Conservation (phyloP, 73 alveolate genomes). For the Paramecium biaurelia region DNA sequence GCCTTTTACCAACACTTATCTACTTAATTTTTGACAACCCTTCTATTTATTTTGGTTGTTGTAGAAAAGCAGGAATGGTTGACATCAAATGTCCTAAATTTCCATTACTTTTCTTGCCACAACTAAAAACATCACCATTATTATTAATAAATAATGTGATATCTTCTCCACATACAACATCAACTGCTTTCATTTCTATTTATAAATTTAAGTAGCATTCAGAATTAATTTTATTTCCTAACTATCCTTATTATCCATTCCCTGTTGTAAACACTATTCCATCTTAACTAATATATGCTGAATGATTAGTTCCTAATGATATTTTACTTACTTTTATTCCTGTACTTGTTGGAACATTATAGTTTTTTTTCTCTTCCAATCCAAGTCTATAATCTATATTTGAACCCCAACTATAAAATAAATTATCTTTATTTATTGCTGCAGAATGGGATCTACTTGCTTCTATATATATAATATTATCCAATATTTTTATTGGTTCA, state of each 20-base stretch:
- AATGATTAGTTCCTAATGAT: slow-evolving; percentile 42
- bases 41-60: slow-evolving; percentile 32
- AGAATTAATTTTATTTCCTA: slow-evolving; percentile 6
- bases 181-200: slow-evolving; percentile 26
- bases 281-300: slow-evolving; percentile 20
- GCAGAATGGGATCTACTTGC: slow-evolving; percentile 83
- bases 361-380: slow-evolving; percentile 59
- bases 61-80: background rate
- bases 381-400: slow-evolving; percentile 77
- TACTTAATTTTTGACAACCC: background rate
- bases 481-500: slow-evolving; percentile 54
- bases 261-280: background rate
- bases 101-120: slow-evolving; percentile 59
- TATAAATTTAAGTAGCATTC: slow-evolving; percentile 11
- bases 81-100: slow-evolving; percentile 55
- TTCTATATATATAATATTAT: slow-evolving; percentile 57
- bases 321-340: background rate
- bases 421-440: slow-evolving; percentile 63
- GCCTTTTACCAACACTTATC: slow-evolving; percentile 80
- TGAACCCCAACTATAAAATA: slow-evolving; percentile 76
- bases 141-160: slow-evolving; percentile 12
- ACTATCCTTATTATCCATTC: background rate
- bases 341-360: slow-evolving; percentile 64
- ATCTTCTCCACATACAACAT: slow-evolving; percentile 60
- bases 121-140: slow-evolving; percentile 42